Base-by-base conservation (phyloP, 176 grass and related monocot genomes). In the Carex scoparia region DNA sequence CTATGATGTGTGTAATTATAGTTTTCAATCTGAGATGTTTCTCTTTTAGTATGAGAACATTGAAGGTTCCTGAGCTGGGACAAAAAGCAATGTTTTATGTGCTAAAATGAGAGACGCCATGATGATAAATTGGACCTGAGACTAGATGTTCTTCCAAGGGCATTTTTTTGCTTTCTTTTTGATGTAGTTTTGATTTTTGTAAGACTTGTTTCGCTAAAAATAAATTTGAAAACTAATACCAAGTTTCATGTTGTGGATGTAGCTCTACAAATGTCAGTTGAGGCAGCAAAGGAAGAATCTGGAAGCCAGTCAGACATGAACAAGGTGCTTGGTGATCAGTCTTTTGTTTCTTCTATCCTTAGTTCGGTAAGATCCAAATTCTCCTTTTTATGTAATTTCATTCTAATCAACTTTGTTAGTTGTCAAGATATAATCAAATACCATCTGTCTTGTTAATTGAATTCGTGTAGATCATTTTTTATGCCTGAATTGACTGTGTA, bases 181-280 rank as follows among this genome's bases (percentile, higher is more conserved):
- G 15, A 46, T 38, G 15, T 65, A 13, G 61, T 82, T 64, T 42
- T 81, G 37, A 71, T 46, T 70, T 38, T 70, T 70, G 67, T 70
- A 42, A n/a, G 5, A 44, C 16, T 44, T 71, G 7, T 71, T 71
- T 44, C 10, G 2, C 37, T 71, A 71, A 71, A 70, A 78, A 4
- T 16, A 53, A 77, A 16, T 33, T 54, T 49, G 59, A 65, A 30
- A 65, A 65, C 5, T 81, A 49, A 81, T 19, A 28, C 1, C 23
- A 48, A 28, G 16, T 30, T 30, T 18, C 53, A 67, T 62, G 57
- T 78, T 42, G 30, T 51, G 28, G 49, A 65, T 82, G 86, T 85
- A 99, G 97, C 97, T 63, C 93, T 99, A 82, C 90, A 96, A 92
- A 96, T 96, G 93, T 99, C 97, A 91, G 93, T 96, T 84, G 88